Base-by-base conservation (phyloP, 768 basidiomycete genomes). In the Macrocybe gigantea region DNA sequence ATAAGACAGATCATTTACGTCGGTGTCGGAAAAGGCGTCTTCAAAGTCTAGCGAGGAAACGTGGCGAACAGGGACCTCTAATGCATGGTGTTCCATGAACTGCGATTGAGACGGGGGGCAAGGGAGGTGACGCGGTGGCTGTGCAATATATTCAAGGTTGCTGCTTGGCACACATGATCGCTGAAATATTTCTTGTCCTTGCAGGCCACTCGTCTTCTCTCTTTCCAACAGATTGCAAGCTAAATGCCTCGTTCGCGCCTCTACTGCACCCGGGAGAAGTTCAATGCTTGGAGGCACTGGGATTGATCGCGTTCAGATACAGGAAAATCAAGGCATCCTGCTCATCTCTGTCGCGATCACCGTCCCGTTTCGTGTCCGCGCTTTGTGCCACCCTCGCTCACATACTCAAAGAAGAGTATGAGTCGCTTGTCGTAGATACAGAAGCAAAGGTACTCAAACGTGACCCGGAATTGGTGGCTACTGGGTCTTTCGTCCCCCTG, bases 241-340 rank as follows among this genome's bases (percentile, higher is more conserved):
- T 88, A 37, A 76, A 82, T 58, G 79, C 86, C 5, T 75, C 82
- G 0, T 84, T 92, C 57, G 49, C 64, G 5, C 72, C 81, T 3
- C 79, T 93, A 11, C 78, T 96, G 3, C 93, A 96, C 58, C 93
- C 93, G 2, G 93, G 93, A 7, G 93, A 95, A 60, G 77, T 83
- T 45, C 80, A 93, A 62, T 86, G 83, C 53, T 75, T 94, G n/a
- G 84, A 91, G 58, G 76, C 80, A 7, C 78, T 96, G 2, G 87
- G 80, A 7, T 73, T 76, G 41, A 79, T 94, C 42, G 92, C 88
- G 1, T 75, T 72, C 44, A 79, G 84, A 22, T 94, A 93, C 64
- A 73, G 79, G 51, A 83, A 72, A 52, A 82, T 95, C 62, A 85
- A 81, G 63, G 60, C 70, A 49, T 70, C 79, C 13, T 84, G 73